Percentiles rank a stretch among this genome's conserved stretches.
Conservation (phyloP, 495 filamentous ascomycete genomes). For the Neurospora cerealis region DNA sequence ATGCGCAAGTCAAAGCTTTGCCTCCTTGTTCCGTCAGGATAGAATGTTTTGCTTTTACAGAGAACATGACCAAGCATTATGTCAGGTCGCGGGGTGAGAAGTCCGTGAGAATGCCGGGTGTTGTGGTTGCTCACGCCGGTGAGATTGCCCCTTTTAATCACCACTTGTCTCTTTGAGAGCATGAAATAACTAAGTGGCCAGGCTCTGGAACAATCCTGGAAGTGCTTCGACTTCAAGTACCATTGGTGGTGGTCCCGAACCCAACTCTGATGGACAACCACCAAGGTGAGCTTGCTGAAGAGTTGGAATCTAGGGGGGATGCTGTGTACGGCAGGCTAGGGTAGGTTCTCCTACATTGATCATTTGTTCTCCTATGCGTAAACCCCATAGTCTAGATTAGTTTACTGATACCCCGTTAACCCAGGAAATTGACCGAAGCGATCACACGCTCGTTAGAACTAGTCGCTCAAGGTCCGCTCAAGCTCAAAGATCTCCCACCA, state of each 20-base stretch:
- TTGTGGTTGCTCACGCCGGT: conserved; percentile 91
- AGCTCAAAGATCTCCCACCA: conserved; percentile 12
- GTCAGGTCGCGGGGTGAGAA: conserved; percentile 20
- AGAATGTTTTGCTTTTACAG: conserved; percentile 55
- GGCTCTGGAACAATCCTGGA: conserved; percentile 86
- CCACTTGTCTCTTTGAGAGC: background rate
- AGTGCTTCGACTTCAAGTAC: conserved; percentile 53
- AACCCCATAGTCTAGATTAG: background rate
- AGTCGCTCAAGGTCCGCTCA: conserved; percentile 17
- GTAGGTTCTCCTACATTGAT: conserved; percentile 31
- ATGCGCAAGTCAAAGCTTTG: conserved; percentile 7
- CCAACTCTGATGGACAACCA: conserved; percentile 77
- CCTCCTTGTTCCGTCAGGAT: conserved; percentile 33
- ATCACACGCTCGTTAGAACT: conserved; percentile 10
- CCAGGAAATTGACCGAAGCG: conserved; percentile 13
- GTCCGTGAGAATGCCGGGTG: conserved; percentile 32
- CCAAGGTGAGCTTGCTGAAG: conserved; percentile 74
- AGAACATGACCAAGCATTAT: conserved; percentile 47
- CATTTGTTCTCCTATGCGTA: background rate
- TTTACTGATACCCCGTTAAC: background rate
- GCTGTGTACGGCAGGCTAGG: conserved; percentile 54
- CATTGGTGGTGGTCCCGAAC: conserved; percentile 83
- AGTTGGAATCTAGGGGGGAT: conserved; percentile 58
- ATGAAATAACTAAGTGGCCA: conserved; percentile 17
- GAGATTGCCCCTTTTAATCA: conserved; percentile 14